Evolutionary conservation across 805 yeast species (phyloP).

Genomic region (Pichia rugopelliculosa): DNA sequence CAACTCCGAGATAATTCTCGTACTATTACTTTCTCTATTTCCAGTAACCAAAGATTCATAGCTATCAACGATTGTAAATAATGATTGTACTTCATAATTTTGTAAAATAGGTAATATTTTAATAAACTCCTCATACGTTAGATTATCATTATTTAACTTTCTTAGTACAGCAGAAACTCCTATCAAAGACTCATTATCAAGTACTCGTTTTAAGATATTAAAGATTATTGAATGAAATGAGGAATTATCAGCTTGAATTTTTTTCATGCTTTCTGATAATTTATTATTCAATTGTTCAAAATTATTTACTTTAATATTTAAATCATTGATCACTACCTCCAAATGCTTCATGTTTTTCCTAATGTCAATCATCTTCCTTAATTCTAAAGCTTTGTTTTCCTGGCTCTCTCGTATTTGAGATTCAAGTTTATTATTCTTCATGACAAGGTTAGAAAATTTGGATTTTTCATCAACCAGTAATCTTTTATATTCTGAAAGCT

Average conservation of each 20-base stretch:
- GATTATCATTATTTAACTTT: not conserved
- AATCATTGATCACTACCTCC: not conserved
- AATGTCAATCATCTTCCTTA: not conserved
- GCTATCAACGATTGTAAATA: constrained; percentile 4
- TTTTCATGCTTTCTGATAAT: not conserved
- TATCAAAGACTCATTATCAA: constrained; percentile 5
- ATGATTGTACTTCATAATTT: constrained; percentile 5
- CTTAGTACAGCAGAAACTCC: not conserved
- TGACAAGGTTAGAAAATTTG: not conserved
- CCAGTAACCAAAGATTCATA: not conserved
- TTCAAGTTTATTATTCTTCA: not conserved
- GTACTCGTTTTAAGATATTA: not conserved
- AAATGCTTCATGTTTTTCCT: not conserved
- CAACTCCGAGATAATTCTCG: not conserved
- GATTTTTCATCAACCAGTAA: not conserved
- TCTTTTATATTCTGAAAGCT: not conserved
- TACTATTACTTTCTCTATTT: not conserved
- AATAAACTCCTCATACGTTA: not conserved
- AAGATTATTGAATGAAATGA: constrained; percentile 1
- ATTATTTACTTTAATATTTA: not conserved
- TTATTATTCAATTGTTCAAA: not conserved
- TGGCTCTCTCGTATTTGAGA: not conserved
- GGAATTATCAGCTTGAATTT: not conserved
- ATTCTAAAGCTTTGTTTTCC: not conserved
- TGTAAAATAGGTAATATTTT: constrained; percentile 8